Percentiles rank a stretch among this genome's conserved stretches.
Evolutionary conservation across 2,329 filamentous ascomycete genomes (phyloP).

Genomic region (Neocucurbitaria cava): DNA sequence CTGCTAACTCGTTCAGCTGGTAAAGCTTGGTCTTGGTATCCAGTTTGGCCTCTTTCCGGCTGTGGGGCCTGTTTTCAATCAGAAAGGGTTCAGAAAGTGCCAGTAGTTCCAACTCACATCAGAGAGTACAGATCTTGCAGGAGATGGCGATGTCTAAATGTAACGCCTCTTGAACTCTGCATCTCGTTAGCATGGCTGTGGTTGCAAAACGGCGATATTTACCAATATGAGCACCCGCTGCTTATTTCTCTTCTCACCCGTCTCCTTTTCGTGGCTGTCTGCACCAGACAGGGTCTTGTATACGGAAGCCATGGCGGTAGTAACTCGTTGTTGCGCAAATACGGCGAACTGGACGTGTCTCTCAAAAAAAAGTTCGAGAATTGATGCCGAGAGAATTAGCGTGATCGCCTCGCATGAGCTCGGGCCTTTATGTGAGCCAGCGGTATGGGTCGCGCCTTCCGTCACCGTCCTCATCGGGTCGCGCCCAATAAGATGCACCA

Average conservation of each 20-base stretch:
- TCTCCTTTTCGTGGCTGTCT: conserved; percentile 46
- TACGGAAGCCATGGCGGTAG: conserved; percentile 59
- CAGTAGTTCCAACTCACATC: conserved; percentile 56
- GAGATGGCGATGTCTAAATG: conserved; percentile 91
- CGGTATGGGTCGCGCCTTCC: conserved; percentile 30
- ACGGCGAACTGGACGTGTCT: conserved; percentile 16
- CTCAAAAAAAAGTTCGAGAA: conserved; percentile 32
- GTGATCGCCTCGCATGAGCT: conserved; percentile 16
- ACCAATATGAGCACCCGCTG: conserved; percentile 79
- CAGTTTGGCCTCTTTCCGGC: conserved; percentile 93
- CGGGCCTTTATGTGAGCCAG: conserved; percentile 11
- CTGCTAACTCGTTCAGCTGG: conserved; percentile 51
- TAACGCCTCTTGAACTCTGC: conserved; percentile 84
- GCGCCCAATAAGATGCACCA: conserved; percentile 26
- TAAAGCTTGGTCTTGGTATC: conserved; percentile 89
- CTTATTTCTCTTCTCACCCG: conserved; percentile 50
- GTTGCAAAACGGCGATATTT: conserved; percentile 7
- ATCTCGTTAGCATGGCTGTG: conserved; percentile 21
- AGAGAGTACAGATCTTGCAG: conserved; percentile 87
- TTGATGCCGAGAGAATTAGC: conserved; percentile 35
- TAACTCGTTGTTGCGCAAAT: conserved; percentile 17
- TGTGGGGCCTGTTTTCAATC: conserved; percentile 67
- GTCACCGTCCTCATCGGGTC: conserved; percentile 23
- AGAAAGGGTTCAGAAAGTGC: conserved; percentile 5
- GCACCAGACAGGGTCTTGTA: conserved; percentile 62